Evolutionary conservation across 129 eudicot species (phyloP), one percentile per base, ranked within the genome.

Genomic region (Calendula officinalis): DNA sequence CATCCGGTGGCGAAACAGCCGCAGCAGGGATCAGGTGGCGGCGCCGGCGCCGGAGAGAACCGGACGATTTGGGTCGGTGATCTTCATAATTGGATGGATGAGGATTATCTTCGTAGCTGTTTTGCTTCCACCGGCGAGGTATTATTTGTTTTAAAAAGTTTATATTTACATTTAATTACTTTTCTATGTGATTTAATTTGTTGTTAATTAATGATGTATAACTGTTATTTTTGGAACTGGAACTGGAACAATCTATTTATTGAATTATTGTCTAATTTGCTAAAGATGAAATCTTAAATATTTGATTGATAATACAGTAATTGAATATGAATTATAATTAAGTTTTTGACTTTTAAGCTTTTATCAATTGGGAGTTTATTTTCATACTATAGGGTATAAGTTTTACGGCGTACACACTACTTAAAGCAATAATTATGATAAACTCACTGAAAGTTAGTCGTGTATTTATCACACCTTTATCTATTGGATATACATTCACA

Each of bases 21-120:
- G 40, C 76, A 68, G 32, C 78, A 56, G 36, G 89, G 94, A 62
- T 79, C 82, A n/a, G 75, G 76, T 27, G 50, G 60, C 63, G 47
- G 74, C 38, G 44, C 70, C 3, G 80, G 73, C 6, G 83, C 76
- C 17, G 78, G 80, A 2, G 97, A 90, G 74, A 90, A 90, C 46
- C 63, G 82, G 42, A 90, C 95, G 64, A 82, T 90, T 71, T 90
- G 97, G 97, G 95, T 90, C 1, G 97, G 97, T 8, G 97, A 90
- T 64, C 81, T 90, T 12, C 89, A 83, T 53, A 79, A 67, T 68
- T 90, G 97, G 97, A 90, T 90, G 97, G 97, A 86, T 53, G 97
- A 90, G 79, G 91, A 90, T 79, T 90, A 90, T 59, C 77, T 90
- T 6, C 81, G 95, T 2, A 84, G 61, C 76, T 90, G 97, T 70